Evolutionary conservation across 2,329 filamentous ascomycete genomes (phyloP).

Genomic region (Xylogone sp.): DNA sequence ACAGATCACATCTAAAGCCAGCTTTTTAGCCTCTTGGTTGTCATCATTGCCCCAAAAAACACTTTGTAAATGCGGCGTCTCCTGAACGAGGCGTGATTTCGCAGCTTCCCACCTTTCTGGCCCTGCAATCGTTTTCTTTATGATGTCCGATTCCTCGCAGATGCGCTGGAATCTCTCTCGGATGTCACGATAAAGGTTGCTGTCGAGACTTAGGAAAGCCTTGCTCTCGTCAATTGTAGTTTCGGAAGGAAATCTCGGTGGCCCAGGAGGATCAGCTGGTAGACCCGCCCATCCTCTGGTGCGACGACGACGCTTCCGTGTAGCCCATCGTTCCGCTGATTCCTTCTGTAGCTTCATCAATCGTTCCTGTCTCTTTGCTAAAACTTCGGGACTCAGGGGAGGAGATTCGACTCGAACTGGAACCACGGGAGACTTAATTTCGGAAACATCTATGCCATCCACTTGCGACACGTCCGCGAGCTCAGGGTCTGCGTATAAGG

Average conservation of each 20-base stretch:
- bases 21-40: conserved; percentile 56
- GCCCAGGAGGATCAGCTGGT: conserved; percentile 62
- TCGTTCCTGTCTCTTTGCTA: conserved; percentile 50
- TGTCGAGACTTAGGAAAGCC: conserved; percentile 61
- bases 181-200: conserved; percentile 57
- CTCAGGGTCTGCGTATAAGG: conserved; percentile 26
- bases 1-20: conserved; percentile 76
- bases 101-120: conserved; percentile 69
- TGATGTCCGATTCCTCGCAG: conserved; percentile 62
- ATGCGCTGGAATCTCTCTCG: conserved; percentile 67
- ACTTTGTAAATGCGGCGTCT: conserved; percentile 59
- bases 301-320: conserved; percentile 63
- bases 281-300: conserved; percentile 66
- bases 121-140: conserved; percentile 73
- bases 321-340: conserved; percentile 57
- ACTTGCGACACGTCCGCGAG: conserved; percentile 16
- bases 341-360: conserved; percentile 52
- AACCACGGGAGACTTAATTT: conserved; percentile 4
- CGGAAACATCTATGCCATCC: not conserved
- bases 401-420: conserved; percentile 22
- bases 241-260: conserved; percentile 75
- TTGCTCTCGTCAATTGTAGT: conserved; percentile 79
- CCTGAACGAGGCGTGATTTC: conserved; percentile 63
- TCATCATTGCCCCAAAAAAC: conserved; percentile 57
- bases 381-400: conserved; percentile 40